Percentiles rank a stretch among this genome's conserved stretches.
phyloP scores from a whole-genome alignment of 2,329 filamentous ascomycete species.

The Plectosphaerella sp. region DNA sequence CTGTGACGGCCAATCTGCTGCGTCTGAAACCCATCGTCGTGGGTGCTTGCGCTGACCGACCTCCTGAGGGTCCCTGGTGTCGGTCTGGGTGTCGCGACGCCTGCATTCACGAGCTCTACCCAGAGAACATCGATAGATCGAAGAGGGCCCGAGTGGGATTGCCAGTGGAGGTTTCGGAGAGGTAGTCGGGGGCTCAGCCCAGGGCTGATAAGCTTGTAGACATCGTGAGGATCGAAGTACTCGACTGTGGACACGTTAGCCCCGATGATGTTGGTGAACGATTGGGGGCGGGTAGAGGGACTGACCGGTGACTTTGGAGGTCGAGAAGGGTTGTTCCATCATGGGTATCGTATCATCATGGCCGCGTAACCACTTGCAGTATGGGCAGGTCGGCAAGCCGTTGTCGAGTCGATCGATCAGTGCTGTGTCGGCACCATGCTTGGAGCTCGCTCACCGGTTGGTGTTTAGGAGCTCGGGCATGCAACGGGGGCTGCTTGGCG shows the following conservation, averaged over 20 bases:
- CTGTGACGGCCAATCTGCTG: conserved; percentile 37
- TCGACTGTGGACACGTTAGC: conserved; percentile 58
- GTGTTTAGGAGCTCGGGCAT: too few species aligned
- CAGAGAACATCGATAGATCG: conserved; percentile 92
- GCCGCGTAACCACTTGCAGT: neutral
- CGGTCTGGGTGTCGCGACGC: conserved; percentile 15
- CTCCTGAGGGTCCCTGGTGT: conserved; percentile 16
- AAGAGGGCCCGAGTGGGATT: conserved; percentile 84
- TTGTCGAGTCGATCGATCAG: too few species aligned
- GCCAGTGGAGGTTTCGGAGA: conserved; percentile 92
- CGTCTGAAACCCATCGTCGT: conserved; percentile 59
- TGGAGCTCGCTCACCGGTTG: too few species aligned
- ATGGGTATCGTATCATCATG: conserved; percentile 23
- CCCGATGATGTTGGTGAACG: conserved; percentile 7
- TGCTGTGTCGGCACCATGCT: too few species aligned
- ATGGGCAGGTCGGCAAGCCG: too few species aligned
- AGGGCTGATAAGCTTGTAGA: conserved; percentile 78
- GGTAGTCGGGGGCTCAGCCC: conserved; percentile 76
- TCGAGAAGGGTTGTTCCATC: conserved; percentile 65
- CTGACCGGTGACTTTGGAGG: conserved; percentile 73
- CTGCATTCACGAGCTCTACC: conserved; percentile 70
- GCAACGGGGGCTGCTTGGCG: too few species aligned
- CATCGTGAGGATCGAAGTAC: conserved; percentile 88
- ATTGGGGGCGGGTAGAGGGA: neutral
- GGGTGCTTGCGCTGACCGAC: conserved; percentile 24